phyloP scores from a whole-genome alignment of 2,329 filamentous ascomycete genomes.

The Beauveria sp. region DNA sequence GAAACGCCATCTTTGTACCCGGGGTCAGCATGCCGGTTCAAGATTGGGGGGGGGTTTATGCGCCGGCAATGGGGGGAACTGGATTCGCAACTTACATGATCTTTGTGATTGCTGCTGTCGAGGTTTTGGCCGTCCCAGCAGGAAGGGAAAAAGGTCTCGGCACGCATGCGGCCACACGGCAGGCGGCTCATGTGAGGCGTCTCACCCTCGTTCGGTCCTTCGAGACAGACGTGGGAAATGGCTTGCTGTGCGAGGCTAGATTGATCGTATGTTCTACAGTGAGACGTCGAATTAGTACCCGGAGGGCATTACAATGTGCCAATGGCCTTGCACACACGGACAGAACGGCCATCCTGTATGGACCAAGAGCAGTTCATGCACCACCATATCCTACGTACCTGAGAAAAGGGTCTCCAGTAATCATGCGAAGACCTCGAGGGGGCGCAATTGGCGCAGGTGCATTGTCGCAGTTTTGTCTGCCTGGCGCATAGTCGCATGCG shows the following conservation, averaged over 20 bases:
- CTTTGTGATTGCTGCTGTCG: conserved; percentile 46
- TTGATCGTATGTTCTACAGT: conserved; percentile 31
- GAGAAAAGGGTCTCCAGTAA: conserved; percentile 52
- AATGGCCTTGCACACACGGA: neutral
- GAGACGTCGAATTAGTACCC: too few relatives aligned
- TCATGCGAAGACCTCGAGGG: conserved; percentile 56
- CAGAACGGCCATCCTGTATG: neutral
- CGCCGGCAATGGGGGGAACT: neutral
- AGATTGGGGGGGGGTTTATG: neutral
- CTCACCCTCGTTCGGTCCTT: conserved; percentile 29
- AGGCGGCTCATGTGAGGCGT: conserved; percentile 42
- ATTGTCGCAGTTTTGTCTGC: conserved; percentile 17
- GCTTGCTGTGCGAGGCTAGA: conserved; percentile 40
- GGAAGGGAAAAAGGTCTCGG: conserved; percentile 52
- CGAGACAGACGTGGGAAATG: conserved; percentile 49
- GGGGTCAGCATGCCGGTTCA: neutral
- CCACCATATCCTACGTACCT: conserved; percentile 11
- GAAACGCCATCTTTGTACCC: conserved; percentile 20
- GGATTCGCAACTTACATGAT: conserved; percentile 33
- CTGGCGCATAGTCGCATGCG: conserved; percentile 20
- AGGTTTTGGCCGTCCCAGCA: conserved; percentile 56
- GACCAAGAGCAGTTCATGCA: neutral
- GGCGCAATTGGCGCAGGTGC: conserved; percentile 40
- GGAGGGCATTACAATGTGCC: too few relatives aligned
- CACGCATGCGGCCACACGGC: conserved; percentile 43